phyloP scores from a whole-genome alignment of 805 yeast genomes.

The Kuraishia ogatae region DNA sequence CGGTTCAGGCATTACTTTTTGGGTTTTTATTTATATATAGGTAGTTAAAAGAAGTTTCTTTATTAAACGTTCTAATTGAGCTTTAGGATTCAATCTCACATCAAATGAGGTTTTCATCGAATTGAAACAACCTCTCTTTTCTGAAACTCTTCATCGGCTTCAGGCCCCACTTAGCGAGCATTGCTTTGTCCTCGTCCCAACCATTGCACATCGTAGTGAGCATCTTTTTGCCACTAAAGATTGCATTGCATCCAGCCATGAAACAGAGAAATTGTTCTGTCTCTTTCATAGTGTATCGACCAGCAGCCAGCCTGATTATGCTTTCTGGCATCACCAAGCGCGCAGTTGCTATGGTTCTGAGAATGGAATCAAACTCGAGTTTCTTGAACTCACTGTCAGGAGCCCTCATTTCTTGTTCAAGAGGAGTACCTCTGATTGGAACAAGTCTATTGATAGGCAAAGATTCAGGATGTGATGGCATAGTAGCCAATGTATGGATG shows the following conservation, averaged over 20 bases:
- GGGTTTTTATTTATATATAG: not conserved
- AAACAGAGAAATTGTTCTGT: conserved; percentile 68
- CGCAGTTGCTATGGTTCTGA: conserved; percentile 70
- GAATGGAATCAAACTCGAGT: conserved; percentile 50
- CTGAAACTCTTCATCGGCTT: conserved; percentile 42
- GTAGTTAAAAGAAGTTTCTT: not conserved
- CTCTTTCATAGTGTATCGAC: conserved; percentile 75
- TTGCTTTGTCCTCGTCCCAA: conserved; percentile 71
- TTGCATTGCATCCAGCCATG: conserved; percentile 72
- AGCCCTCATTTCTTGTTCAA: conserved; percentile 41
- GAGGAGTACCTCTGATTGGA: conserved; percentile 74
- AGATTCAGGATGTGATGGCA: conserved; percentile 72
- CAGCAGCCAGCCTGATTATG: conserved; percentile 71
- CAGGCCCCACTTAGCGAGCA: conserved; percentile 66
- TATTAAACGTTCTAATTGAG: too few species aligned
- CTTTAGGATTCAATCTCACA: not conserved
- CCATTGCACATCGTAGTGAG: conserved; percentile 76
- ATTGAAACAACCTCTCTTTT: conserved; percentile 2
- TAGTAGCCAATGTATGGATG: conserved; percentile 53
- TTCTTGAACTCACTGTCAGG: conserved; percentile 28
- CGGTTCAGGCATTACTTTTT: not conserved
- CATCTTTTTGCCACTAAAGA: conserved; percentile 77
- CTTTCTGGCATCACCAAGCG: conserved; percentile 65
- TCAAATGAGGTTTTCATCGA: not conserved
- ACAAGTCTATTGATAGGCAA: conserved; percentile 74